Conservation (phyloP, 805 yeast species). For the Teunomyces funiuensis region DNA sequence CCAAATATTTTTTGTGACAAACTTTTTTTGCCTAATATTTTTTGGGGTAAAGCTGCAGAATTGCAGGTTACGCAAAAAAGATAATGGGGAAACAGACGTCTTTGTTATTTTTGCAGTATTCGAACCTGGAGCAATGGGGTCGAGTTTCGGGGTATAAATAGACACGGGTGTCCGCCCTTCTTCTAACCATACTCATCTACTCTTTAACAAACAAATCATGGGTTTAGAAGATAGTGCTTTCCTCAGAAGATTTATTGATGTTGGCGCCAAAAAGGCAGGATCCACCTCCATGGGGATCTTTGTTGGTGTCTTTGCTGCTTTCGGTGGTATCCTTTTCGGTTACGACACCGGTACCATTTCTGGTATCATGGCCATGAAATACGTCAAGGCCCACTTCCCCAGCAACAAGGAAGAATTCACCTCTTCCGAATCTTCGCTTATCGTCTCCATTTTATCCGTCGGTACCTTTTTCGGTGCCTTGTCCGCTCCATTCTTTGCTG, state of each 20-base stretch:
- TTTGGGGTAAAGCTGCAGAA: conserved; percentile 4
- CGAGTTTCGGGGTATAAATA: conserved; percentile 5
- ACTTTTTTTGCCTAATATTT: not conserved
- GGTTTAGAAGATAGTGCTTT: conserved; percentile 39
- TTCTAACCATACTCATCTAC: conserved; percentile 7
- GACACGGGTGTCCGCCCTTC: not conserved
- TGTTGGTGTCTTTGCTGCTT: conserved; percentile 41
- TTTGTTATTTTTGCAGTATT: not conserved
- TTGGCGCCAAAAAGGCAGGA: conserved; percentile 49
- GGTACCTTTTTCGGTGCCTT: conserved; percentile 45
- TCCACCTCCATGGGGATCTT: conserved; percentile 41
- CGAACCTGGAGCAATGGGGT: conserved; percentile 3
- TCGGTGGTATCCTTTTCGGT: conserved; percentile 43
- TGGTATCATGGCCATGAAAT: conserved; percentile 42
- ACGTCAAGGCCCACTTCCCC: conserved; percentile 30
- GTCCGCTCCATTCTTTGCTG: conserved; percentile 36
- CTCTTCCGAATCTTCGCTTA: conserved; percentile 24
- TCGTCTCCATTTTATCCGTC: conserved; percentile 35
- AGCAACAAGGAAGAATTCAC: conserved; percentile 15
- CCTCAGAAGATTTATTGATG: conserved; percentile 36
- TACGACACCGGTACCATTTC: conserved; percentile 45
- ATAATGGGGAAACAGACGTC: conserved; percentile 1
- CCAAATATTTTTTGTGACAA: not conserved
- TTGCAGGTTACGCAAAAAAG: not conserved
- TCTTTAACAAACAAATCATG: conserved; percentile 30